phyloP scores from a whole-genome alignment of 257 asterid species.

The Sherardia arvensis region DNA sequence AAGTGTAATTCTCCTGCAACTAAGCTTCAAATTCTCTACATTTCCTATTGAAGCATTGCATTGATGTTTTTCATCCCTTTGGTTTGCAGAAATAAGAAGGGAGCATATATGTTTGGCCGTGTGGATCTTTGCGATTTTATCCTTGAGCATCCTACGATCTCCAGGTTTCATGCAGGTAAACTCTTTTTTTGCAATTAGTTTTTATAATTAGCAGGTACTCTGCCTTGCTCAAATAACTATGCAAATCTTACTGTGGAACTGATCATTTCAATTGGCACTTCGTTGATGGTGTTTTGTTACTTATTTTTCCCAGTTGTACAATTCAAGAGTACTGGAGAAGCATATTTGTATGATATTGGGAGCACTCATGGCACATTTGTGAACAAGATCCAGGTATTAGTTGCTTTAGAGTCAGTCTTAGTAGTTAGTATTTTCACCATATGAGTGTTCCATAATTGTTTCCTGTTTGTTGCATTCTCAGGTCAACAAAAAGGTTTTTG shows the following conservation, averaged over 20 bases:
- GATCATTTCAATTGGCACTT: neutral
- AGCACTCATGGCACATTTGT: conserved; percentile 92
- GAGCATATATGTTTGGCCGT: conserved; percentile 97
- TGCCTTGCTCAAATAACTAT: too few relatives aligned
- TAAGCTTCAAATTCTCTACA: neutral
- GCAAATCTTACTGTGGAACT: too few relatives aligned
- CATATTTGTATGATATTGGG: conserved; percentile 79
- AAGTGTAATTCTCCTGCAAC: conserved; percentile 46
- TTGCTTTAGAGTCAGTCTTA: neutral
- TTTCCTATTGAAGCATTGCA: neutral
- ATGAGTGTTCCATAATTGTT: neutral
- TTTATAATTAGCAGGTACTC: too few relatives aligned
- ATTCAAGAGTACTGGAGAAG: conserved; percentile 65
- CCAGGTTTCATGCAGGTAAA: conserved; percentile 91
- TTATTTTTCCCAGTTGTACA: conserved; percentile 63
- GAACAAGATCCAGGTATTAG: conserved; percentile 75
- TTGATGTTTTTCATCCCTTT: neutral
- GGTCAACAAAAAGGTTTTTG: conserved; percentile 70
- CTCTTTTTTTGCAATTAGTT: conserved; percentile 4
- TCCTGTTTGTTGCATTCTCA: conserved; percentile 19
- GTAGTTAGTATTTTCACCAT: neutral
- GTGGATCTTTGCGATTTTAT: conserved; percentile 89
- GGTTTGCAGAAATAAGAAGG: conserved; percentile 65
- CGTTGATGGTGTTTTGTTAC: conserved; percentile 13
- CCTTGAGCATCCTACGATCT: conserved; percentile 92